phyloP scores from a whole-genome alignment of 331 rosid species.

The Pyracantha coccinea region DNA sequence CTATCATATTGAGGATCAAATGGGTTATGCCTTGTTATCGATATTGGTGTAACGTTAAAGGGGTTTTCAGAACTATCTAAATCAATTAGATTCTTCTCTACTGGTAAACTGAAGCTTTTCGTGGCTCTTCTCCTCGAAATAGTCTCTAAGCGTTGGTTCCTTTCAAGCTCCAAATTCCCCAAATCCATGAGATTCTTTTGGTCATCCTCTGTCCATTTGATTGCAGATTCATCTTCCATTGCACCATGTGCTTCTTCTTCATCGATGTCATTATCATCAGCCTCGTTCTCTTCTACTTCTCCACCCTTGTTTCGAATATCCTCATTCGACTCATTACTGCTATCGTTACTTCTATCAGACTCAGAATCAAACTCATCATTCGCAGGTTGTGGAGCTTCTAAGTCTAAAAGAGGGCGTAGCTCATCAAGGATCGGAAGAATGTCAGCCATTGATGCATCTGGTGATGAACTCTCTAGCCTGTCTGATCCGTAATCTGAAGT shows the following conservation, averaged over 20 bases:
- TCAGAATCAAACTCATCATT: slow-evolving; percentile 47
- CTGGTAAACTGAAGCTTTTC: slow-evolving; percentile 31
- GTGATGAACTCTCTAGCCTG: slow-evolving; percentile 62
- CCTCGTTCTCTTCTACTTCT: slow-evolving; percentile 38
- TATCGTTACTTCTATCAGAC: slow-evolving; percentile 42
- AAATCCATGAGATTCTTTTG: slow-evolving; percentile 83
- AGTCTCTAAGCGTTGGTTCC: slow-evolving; percentile 76
- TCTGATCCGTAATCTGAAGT: slow-evolving; percentile 53
- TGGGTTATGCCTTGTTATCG: slow-evolving; percentile 48
- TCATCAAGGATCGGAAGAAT: slow-evolving; percentile 83
- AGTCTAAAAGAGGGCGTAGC: slow-evolving; percentile 72
- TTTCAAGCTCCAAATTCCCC: slow-evolving; percentile 79
- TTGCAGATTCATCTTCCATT: slow-evolving; percentile 82
- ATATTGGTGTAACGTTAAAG: slow-evolving; percentile 48
- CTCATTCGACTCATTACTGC: slow-evolving; percentile 47
- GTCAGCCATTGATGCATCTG: slow-evolving; percentile 92
- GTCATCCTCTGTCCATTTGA: slow-evolving; percentile 94
- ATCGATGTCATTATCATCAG: slow-evolving; percentile 35
- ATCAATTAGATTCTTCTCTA: slow-evolving; percentile 82
- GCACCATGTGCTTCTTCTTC: slow-evolving; percentile 58
- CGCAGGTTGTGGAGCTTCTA: slow-evolving; percentile 39
- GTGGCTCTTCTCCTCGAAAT: slow-evolving; percentile 74
- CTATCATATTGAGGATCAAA: slow-evolving; percentile 58
- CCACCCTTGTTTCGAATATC: slow-evolving; percentile 29
- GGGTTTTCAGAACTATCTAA: slow-evolving; percentile 58